Evolutionary conservation across 495 filamentous ascomycete genomes (phyloP), one percentile per base, ranked within the genome.

Genomic region (Trichoderma erinaceum): DNA sequence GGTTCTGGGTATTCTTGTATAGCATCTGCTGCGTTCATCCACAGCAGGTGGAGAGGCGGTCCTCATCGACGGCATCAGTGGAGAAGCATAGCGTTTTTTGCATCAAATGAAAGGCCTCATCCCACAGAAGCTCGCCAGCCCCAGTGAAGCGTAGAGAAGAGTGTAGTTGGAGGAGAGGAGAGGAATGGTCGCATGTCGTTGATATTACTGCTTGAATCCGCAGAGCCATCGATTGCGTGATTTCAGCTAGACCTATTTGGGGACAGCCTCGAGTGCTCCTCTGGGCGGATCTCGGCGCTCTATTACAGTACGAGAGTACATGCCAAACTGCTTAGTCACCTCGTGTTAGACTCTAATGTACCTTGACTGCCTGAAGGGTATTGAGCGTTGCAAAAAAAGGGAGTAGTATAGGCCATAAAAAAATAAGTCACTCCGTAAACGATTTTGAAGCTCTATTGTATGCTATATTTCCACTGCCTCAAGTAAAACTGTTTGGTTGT

Each of bases 221-320:
- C 23, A 61, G 56, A 61, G 56, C 56, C 56, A 61, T 61, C 56
- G 56, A 61, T 61, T 23, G 56, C 56, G 56, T 61, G 56, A 61
- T 61, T 61, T 32, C 23, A 61, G 56, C 56, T 61, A 61, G 56
- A 61, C 56, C 56, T 61, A 61, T 32, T 32, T 32, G 56, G 56
- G 56, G 27, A 32, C 56, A 61, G 56, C 29, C 25, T 38, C 3
- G 56, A 29, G 11, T 18, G 25, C 56, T 61, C 25, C 11, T 23
- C n/a, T 18, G 27, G 13, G 25, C 56, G 56, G 56, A 61, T 61
- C 23, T 61, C 56, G 56, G 56, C 12, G 56, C 23, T 11, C 16
- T 15, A 29, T 61, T 61, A 4, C 5, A 38, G 35, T 38, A 38
- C 35, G 35, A 38, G 35, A 7, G 35, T 38, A 38, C 35, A 38